phyloP scores from a whole-genome alignment of 2,329 filamentous ascomycete species.

The Trichoderma polysporum region DNA sequence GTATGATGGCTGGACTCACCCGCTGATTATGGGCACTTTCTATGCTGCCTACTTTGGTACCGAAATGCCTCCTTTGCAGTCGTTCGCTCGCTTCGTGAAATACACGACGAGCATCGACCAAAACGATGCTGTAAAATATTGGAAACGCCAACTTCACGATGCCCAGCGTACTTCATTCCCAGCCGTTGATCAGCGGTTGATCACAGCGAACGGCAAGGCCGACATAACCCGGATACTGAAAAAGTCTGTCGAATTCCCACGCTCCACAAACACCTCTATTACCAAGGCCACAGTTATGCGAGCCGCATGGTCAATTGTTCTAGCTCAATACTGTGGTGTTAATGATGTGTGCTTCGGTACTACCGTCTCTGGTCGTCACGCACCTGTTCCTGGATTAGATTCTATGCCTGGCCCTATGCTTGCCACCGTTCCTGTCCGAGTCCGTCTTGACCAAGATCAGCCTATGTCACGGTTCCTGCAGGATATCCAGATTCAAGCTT shows the following conservation, averaged over 20 bases:
- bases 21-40: constrained; percentile 1
- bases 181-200: background rate
- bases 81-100: constrained; percentile 16
- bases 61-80: constrained; percentile 23
- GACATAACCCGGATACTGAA: background rate
- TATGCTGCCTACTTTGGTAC: constrained; percentile 6
- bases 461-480: constrained; percentile 20
- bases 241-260: constrained; percentile 3
- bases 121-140: constrained; percentile 7
- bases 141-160: constrained; percentile 6
- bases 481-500: constrained; percentile 27
- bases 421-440: constrained; percentile 15
- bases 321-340: constrained; percentile 20
- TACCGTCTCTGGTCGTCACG: constrained; percentile 23
- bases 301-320: constrained; percentile 26
- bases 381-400: constrained; percentile 12
- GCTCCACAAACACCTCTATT: constrained; percentile 5
- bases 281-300: constrained; percentile 25
- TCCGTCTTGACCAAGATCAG: constrained; percentile 9
- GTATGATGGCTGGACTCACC: constrained; percentile 15
- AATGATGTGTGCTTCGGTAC: constrained; percentile 27
- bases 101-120: constrained; percentile 13
- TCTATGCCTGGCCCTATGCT: constrained; percentile 19
- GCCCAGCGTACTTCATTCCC: constrained; percentile 23
- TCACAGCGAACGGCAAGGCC: background rate